Base-by-base conservation (phyloP, 225 moss, liverwort and hornwort species). In the Pseudoscleropodium purum region DNA sequence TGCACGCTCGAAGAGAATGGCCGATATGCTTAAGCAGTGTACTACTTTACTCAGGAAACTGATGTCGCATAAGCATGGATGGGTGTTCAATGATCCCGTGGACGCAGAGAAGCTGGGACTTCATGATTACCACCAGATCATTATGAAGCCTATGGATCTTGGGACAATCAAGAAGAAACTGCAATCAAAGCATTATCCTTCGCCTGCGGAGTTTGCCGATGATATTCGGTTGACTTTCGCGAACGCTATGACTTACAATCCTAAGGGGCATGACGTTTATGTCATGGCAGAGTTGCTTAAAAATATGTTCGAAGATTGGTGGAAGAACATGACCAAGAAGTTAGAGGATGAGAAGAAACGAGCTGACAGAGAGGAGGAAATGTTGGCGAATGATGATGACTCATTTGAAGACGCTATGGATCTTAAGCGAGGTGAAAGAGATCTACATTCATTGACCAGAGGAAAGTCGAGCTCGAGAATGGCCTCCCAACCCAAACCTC, bases 41-140 rank as follows among this genome's bases (percentile, higher is more conserved):
- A 85, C 83, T 29, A 94, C 95, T 52, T 47, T 96, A 37, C 85
- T 95, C 9, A 91, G 92, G 90, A 95, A 92, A 68, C 87, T 97
- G 82, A 92, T 90, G 90, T 89, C 90, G 26, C 96, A 96, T 43
- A 95, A 95, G 92, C 94, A 97, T 83, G 93, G 96, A 15, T 97
- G 97, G 97, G 96, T 97, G 59, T 97, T 97, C 89, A 96, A 96
- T 67, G 95, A 97, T 65, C 94, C 97, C 27, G 97, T 97, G 26
- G 97, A 97, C 81, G 94, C 94, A 54, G 96, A 96, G 77, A 96
- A 97, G 90, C 92, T 97, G 73, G 94, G 91, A 21, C 95, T 97
- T 36, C 96, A 96, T 79, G 96, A 97, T 85, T 97, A 96, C 82
- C 93, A 95, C 85, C 85, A 93, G 89, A 93, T 96, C n/a, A 96